phyloP scores from a whole-genome alignment of 78 protist genomes.

The Guillardia theta region DNA sequence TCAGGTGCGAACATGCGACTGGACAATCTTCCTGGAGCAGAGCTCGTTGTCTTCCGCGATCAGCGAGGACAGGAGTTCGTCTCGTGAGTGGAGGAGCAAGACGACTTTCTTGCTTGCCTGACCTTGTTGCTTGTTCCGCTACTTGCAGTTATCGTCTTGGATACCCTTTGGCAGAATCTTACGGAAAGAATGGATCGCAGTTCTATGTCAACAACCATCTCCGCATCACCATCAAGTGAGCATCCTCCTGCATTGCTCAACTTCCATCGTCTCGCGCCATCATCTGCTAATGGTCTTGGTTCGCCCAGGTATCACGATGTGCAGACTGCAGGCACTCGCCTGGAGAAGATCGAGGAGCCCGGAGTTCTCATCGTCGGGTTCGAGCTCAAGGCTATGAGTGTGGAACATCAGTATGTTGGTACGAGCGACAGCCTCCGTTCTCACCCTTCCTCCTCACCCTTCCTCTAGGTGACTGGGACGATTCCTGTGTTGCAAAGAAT shows the following conservation, averaged over 20 bases:
- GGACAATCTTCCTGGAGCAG: slow-evolving; percentile 35
- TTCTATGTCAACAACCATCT: slow-evolving; percentile 20
- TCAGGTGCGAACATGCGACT: slow-evolving; percentile 22
- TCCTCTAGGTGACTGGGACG: too few relatives aligned
- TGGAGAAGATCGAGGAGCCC: slow-evolving; percentile 35
- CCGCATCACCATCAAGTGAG: not conserved
- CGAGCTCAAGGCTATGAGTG: not conserved
- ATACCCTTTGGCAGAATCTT: not conserved
- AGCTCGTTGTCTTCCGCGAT: slow-evolving; percentile 4
- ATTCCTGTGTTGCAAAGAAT: not conserved
- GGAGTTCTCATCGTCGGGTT: slow-evolving; percentile 32
- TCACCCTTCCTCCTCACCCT: too few relatives aligned
- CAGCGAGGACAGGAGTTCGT: not conserved
- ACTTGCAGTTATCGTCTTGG: slow-evolving; percentile 4
- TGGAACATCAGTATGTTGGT: not conserved
- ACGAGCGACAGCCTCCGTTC: too few relatives aligned
- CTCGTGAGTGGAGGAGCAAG: not conserved
- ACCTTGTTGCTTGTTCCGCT: not conserved
- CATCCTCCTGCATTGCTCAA: not conserved
- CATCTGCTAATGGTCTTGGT: not conserved
- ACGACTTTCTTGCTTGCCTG: not conserved
- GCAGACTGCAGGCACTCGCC: not conserved
- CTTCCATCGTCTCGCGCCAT: not conserved
- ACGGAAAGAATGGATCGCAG: not conserved
- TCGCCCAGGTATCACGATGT: not conserved